Percentiles rank a stretch among this genome's conserved stretches.
phyloP scores from a whole-genome alignment of 768 basidiomycete species.

The Pleurotus salmoneostramineus region DNA sequence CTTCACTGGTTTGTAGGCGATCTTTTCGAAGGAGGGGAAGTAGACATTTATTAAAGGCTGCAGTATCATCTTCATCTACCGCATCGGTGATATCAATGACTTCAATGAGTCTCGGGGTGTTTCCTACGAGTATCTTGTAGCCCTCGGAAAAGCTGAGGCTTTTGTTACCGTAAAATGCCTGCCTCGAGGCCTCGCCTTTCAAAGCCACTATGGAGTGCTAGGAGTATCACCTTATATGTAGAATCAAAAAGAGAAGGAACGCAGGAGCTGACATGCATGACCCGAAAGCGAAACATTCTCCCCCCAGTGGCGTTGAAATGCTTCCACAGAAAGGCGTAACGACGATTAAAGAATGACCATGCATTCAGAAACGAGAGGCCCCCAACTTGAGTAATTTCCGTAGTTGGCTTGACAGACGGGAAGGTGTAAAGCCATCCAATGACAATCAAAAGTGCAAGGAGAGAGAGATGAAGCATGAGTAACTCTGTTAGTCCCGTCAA shows the following conservation, averaged over 20 bases:
- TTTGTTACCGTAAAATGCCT: conserved; percentile 24
- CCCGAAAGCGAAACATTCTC: conserved; percentile 11
- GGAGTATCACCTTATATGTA: neutral
- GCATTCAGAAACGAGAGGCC: neutral
- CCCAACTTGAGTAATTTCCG: neutral
- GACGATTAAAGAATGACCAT: conserved; percentile 3
- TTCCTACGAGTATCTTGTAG: conserved; percentile 27
- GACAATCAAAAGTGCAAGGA: no score
- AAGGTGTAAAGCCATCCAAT: no score
- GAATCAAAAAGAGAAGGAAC: neutral
- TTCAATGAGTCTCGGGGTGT: conserved; percentile 15
- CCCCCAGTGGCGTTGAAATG: conserved; percentile 8
- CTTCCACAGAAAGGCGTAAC: neutral
- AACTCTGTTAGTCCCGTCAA: no score
- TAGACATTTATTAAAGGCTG: conserved; percentile 18
- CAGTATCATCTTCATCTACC: conserved; percentile 8
- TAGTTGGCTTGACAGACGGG: no score
- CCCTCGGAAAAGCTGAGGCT: conserved; percentile 25
- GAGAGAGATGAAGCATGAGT: no score
- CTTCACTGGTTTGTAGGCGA: conserved; percentile 17
- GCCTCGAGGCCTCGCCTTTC: conserved; percentile 25
- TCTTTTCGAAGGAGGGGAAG: conserved; percentile 16
- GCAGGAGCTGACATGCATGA: conserved; percentile 12
- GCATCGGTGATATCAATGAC: conserved; percentile 17
- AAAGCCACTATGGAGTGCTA: conserved; percentile 21